Conservation (phyloP, 2,329 filamentous ascomycete species). For the Penicillium rolfsii region DNA sequence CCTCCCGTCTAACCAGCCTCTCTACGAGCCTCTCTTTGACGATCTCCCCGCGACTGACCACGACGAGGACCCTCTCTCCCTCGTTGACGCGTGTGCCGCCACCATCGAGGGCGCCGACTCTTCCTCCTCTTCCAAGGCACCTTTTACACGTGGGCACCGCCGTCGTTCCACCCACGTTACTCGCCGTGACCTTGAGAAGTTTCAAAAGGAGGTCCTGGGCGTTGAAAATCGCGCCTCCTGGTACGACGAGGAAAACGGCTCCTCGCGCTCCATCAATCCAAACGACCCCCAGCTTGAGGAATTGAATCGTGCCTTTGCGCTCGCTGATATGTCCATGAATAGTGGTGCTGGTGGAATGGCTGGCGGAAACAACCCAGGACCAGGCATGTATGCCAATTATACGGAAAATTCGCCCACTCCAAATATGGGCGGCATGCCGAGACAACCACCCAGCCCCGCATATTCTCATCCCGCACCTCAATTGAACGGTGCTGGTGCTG, state of each 20-base stretch:
- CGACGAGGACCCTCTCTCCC: constrained; percentile 4
- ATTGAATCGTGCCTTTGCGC: constrained; percentile 42
- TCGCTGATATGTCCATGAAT: constrained; percentile 43
- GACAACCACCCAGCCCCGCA: constrained; percentile 41
- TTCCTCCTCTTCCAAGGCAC: constrained; percentile 39
- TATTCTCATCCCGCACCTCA: constrained; percentile 37
- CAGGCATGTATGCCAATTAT: constrained; percentile 39
- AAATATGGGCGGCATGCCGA: constrained; percentile 39
- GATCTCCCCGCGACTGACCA: neutral
- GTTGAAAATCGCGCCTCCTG: constrained; percentile 35
- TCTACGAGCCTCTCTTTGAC: neutral
- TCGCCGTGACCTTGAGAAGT: constrained; percentile 44
- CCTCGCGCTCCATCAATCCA: constrained; percentile 25
- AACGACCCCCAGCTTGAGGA: constrained; percentile 39
- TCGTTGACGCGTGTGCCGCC: constrained; percentile 27
- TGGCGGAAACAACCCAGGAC: constrained; percentile 30
- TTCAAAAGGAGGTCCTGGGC: constrained; percentile 42
- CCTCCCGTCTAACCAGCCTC: neutral
- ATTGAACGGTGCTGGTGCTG: constrained; percentile 36
- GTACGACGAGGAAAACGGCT: constrained; percentile 36
- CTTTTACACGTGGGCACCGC: constrained; percentile 44
- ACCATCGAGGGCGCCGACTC: constrained; percentile 37
- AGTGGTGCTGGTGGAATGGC: constrained; percentile 34
- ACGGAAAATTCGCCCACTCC: constrained; percentile 37
- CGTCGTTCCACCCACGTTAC: constrained; percentile 49